Evolutionary conservation across 768 basidiomycete species (phyloP).

Genomic region (Russula sp.): DNA sequence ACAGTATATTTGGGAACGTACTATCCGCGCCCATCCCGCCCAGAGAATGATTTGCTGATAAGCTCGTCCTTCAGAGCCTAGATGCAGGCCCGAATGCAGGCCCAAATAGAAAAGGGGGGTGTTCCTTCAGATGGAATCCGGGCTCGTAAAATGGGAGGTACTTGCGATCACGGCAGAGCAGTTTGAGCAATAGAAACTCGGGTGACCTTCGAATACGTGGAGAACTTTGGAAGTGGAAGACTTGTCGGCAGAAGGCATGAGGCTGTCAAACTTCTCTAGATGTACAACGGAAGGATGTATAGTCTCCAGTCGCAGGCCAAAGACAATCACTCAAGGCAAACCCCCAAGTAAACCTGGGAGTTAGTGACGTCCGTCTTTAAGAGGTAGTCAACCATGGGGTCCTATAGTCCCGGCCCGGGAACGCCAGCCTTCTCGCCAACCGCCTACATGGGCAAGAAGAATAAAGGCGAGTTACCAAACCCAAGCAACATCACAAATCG

Average conservation of each 20-base stretch:
- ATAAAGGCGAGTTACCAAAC: constrained; percentile 52
- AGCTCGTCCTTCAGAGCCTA: constrained; percentile 81
- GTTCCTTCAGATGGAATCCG: constrained; percentile 9
- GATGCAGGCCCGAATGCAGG: not conserved
- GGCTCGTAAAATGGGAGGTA: constrained; percentile 18
- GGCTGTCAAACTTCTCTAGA: not conserved
- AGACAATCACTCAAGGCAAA: not conserved
- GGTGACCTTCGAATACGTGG: constrained; percentile 60
- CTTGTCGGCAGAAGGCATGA: constrained; percentile 20
- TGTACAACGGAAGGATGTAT: not conserved
- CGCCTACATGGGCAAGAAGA: constrained; percentile 71
- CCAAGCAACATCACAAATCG: constrained; percentile 58
- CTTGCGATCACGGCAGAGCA: constrained; percentile 71
- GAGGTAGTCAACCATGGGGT: not conserved
- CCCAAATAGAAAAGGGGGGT: not conserved
- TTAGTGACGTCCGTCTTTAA: not conserved
- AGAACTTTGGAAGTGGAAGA: constrained; percentile 45
- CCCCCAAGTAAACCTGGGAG: not conserved
- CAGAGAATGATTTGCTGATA: constrained; percentile 82
- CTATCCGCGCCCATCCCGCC: constrained; percentile 80
- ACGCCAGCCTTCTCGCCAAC: too few relatives aligned
- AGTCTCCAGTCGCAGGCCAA: not conserved
- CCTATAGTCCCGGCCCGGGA: not conserved
- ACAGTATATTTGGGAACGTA: constrained; percentile 40
- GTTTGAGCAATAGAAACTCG: constrained; percentile 64